Base-by-base conservation (phyloP, 139 green algal genomes). In the Mesostigma viride region DNA sequence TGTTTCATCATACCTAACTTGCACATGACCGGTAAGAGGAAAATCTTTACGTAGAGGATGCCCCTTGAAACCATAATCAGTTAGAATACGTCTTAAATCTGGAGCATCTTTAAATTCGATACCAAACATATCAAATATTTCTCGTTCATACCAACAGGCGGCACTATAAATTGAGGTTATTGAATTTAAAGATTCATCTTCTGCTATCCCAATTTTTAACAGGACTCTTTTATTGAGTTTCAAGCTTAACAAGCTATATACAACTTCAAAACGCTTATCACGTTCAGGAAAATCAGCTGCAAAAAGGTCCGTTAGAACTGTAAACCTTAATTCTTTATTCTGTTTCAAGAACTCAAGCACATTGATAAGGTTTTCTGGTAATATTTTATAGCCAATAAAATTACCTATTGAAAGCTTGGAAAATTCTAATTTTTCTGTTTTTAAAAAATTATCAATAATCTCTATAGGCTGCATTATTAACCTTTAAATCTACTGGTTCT, bases 81-180 rank as follows among this genome's bases (percentile, higher is more conserved):
- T 94, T 20, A 94, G 76, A 73, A 95, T 87, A 65, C 87, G 81
- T 40, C 88, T 82, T 64, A 95, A 80, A 75, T 95, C 89, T 17
- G 85, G 87, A 67, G 95, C 85, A 58, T 82, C 80, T 30, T 62
- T 76, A 82, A 95, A 95, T 66, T 90, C 90, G 8, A 95, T 72
- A 24, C 88, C 88, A 76, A 88, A 95, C 88, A 95, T 94, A 75
- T 95, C 87, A 82, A 82, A 95, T 2, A 83, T 79, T 78, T 95
- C 89, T 24, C 84, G 75, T 76, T 90, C 84, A 72, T 84, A 86
- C 84, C 84, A 90, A 70, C 84, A 81, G 31, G 84, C 75, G 2
- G 75, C 73, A 31, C 74, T 73, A 34, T 79, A 84, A 30, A 87
- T 35, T 40, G 31, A 5, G 6, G 72, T 31, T 14, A 81, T 60